Evolutionary conservation across 2,329 filamentous ascomycete genomes (phyloP), one percentile per base, ranked within the genome.

Genomic region (Metarhizium guizhouense): DNA sequence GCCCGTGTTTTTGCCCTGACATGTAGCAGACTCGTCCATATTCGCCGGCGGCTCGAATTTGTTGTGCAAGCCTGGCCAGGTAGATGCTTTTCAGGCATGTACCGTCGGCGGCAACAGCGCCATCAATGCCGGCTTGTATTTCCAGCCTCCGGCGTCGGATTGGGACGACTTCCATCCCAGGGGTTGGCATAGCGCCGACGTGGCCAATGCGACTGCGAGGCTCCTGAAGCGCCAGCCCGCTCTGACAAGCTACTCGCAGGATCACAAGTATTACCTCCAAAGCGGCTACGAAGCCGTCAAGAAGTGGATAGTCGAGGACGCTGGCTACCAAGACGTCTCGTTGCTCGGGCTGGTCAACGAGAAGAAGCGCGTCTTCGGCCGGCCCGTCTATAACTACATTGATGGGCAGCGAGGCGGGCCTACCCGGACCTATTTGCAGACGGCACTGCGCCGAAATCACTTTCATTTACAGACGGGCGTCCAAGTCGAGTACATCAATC

Each of bases 111-210:
- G 78, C 8, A 74, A 72, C 56, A 77, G 74, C 50, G 77, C 78
- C 10, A 77, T 81, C 64, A 81, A 81, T 55, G 78, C 78, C 6
- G 77, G 77, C 8, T 63, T 81, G 1, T 80, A 74, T 63, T 79
- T 80, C 58, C 73, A 80, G 57, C 78, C 78, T 6, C 78, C 78
- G 0, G 72, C 75, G 1, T 75, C 74, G 1, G 78, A 81, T 58
- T 81, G 75, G 70, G 75, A 81, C 60, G 64, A 71, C 7, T 79
- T 77, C 52, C 74, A 75, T 53, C 76, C 76, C 0, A 58, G 64
- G 0, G 76, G 74, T 14, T 82, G 79, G 79, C 79, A 78, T 62
- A 76, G 72, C 48, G 63, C 62, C 1, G 77, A 81, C 56, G 74
- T 82, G 59, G 60, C 70, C 47, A 62, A 61, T n/a, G 76, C 78